Evolutionary conservation across 1,284 basidiomycete species (phyloP), one percentile per base, ranked within the genome.

Genomic region (Ceratobasidium sp.): DNA sequence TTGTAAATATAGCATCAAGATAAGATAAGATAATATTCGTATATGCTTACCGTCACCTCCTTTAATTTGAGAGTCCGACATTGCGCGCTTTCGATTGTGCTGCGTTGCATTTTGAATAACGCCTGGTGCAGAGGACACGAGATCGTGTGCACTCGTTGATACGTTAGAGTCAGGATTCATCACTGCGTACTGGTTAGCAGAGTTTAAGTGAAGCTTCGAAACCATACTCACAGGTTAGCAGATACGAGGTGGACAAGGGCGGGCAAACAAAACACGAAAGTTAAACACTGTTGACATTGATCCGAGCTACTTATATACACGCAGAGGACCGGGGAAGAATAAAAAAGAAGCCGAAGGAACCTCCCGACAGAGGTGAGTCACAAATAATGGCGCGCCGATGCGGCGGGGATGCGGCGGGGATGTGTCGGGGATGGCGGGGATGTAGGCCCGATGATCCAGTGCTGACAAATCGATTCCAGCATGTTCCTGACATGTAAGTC

Each of bases 271-370:
- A 19, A 8, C n/a, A n/a, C 8, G 29, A 41, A 15, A 31, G 8
- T 19, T 31, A 41, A 31, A 14, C 51, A 53, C n/a, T 7, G 27
- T 31, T 41, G n/a, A 24, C 51, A 41, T 60, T 60, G 9, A 31
- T 22, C 44, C 7, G 7, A 3, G n/a, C 57, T 60, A 60, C 57
- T 60, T 60, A 60, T 60, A 60, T 60, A 60, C 57, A 60, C 6
- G 57, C 14, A 2, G 6, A 41, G 27, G 17, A 41, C 57, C 57
- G 57, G 57, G 8, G 31, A 60, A 60, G 57, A 60, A 60, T 8
- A 36, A 31, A 2, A 17, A 29, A 11, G 57, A 36, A 60, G 57
- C 57, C 57, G 57, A 60, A 9, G 8, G 57, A 60, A 60, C 51
- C n/a, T n/a, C n/a, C 51, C n/a, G n/a, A 53, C 51, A 53, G n/a